phyloP scores from a whole-genome alignment of 805 yeast species.

The Barnettozyma botsteinii region DNA sequence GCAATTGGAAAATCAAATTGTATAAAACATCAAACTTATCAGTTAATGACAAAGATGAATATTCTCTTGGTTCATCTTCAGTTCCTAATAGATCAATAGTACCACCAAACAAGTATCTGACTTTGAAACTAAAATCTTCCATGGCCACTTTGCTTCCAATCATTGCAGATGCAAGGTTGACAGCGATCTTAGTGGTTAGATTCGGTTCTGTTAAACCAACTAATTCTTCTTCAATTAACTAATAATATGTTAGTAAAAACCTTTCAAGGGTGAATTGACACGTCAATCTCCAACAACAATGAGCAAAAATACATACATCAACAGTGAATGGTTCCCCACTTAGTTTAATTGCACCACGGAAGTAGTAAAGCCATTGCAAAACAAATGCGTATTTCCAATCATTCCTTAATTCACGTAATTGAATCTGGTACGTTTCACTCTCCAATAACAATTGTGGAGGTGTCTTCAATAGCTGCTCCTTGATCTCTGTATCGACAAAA shows the following conservation, averaged over 20 bases:
- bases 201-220: constrained; percentile 38
- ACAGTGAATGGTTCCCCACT: constrained; percentile 49
- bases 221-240: constrained; percentile 50
- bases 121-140: constrained; percentile 24
- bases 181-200: constrained; percentile 39
- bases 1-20: constrained; percentile 37
- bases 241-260: constrained; percentile 6
- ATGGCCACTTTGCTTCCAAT: constrained; percentile 20
- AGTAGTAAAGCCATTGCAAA: constrained; percentile 51
- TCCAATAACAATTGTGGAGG: constrained; percentile 36
- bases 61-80: constrained; percentile 27
- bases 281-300: no score
- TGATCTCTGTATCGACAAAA: constrained; percentile 30
- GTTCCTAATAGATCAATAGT: constrained; percentile 19
- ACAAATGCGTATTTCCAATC: constrained; percentile 34
- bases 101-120: constrained; percentile 24
- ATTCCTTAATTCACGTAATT: constrained; percentile 30
- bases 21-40: constrained; percentile 48
- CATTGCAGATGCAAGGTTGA: constrained; percentile 17
- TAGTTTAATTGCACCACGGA: constrained; percentile 46
- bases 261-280: constrained; percentile 10
- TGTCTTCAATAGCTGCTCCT: constrained; percentile 32
- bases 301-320: constrained; percentile 29
- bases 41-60: constrained; percentile 34
- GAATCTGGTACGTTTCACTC: constrained; percentile 28